Percentiles rank a stretch among this genome's conserved stretches.
These are phyloP conservation scores for Xylaria sp. DNA, from an alignment of 2,329 filamentous ascomycete genomes.

Conservation along the genomic window DNA sequence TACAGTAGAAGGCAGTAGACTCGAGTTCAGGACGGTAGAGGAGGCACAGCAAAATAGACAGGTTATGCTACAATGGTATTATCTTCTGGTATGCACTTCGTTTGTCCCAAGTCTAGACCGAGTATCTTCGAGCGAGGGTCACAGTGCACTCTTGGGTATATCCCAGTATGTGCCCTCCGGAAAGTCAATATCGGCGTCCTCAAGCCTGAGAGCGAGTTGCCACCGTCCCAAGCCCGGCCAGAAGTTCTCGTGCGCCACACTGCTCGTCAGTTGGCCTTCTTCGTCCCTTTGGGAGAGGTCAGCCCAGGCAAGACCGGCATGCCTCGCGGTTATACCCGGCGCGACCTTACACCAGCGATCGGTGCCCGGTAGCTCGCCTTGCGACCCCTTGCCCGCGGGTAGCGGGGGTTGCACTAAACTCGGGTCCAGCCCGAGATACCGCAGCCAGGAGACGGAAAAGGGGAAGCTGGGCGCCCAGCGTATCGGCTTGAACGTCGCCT, in stretches of 20 bases:
- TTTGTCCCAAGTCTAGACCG: neutral
- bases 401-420: constrained; percentile 62
- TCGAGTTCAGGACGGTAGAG: neutral
- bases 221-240: constrained; percentile 60
- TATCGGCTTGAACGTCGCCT: constrained; percentile 57
- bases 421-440: constrained; percentile 56
- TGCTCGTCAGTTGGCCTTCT: constrained; percentile 39
- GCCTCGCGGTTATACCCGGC: constrained; percentile 47
- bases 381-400: constrained; percentile 53
- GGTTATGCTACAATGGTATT: neutral
- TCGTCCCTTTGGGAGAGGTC: constrained; percentile 57
- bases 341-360: constrained; percentile 57
- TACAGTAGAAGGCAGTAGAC: neutral
- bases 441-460: constrained; percentile 53
- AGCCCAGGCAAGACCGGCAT: constrained; percentile 58
- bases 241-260: constrained; percentile 52
- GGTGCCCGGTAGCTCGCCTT: constrained; percentile 59
- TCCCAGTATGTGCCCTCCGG: constrained; percentile 46
- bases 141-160: constrained; percentile 37
- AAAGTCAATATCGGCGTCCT: constrained; percentile 48
- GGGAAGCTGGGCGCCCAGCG: constrained; percentile 58
- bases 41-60: neutral
- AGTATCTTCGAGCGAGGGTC: neutral
- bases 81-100: neutral
- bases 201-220: constrained; percentile 53